phyloP scores from a whole-genome alignment of 2,329 filamentous ascomycete species.

The Fusarium mexicanum region DNA sequence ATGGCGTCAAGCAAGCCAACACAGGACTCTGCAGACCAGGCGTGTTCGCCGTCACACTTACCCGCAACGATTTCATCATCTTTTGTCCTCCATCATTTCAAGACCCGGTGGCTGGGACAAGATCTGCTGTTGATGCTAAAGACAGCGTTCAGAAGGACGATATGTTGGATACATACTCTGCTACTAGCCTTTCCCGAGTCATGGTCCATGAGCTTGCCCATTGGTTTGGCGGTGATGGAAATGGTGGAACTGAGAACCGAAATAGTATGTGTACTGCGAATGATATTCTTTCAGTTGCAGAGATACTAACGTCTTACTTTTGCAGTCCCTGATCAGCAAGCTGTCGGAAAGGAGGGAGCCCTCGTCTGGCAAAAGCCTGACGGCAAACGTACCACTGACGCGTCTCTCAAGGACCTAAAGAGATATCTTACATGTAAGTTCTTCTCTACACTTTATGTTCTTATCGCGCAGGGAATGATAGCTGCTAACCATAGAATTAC shows the following conservation, averaged over 20 bases:
- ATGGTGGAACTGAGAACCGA: not conserved
- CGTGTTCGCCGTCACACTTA: not conserved
- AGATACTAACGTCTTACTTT: not conserved
- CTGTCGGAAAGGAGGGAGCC: not conserved
- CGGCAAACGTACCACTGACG: not conserved
- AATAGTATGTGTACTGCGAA: not conserved
- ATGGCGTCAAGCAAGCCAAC: not conserved
- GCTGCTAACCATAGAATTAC: not conserved
- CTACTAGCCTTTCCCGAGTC: not conserved
- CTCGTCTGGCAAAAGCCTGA: not conserved
- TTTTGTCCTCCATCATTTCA: not conserved
- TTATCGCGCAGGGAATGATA: fast-evolving
- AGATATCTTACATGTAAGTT: not conserved
- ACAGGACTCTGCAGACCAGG: not conserved
- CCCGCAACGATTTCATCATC: not conserved
- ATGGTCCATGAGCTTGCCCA: conserved; percentile 5
- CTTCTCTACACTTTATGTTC: not conserved
- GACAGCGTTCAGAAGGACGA: not conserved
- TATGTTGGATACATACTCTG: not conserved
- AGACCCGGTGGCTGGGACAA: not conserved
- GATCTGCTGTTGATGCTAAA: not conserved
- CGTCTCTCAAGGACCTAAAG: not conserved
- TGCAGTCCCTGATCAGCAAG: not conserved
- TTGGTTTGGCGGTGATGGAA: not conserved
- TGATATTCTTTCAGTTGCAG: fast-evolving